Evolutionary conservation across 306 rosid genomes (phyloP), one percentile per base, ranked within the genome.

Genomic region (Pachyrhizus erosus): DNA sequence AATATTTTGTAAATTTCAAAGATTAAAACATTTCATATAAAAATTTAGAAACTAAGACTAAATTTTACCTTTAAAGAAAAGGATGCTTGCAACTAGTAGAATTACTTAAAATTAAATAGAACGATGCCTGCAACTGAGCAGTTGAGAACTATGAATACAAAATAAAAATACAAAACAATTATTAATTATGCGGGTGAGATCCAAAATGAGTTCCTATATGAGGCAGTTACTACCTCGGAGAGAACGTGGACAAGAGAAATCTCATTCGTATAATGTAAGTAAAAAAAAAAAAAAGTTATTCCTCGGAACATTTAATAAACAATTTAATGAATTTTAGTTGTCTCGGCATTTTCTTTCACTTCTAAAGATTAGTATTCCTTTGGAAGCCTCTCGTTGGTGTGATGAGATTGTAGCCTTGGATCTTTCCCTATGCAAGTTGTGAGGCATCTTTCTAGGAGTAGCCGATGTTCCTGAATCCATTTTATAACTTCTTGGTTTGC

Each of bases 131-230:
- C 79, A 80, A 81, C 33, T 66, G 10, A 23, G 39, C 75, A 12
- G 51, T 26, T 58, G 78, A 75, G 21, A 82, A 81, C 13, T 12
- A 74, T 45, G 18, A 24, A 39, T 40, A 58, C 70, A 79, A 75
- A 76, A 18, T 7, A 78, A 66, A 39, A 31, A 52, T 72, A 76
- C 78, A 73, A 75, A 79, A 64, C 33, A 66, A 58, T 68, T 65
- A 74, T 58, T 24, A 52, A 69, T 31, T 82, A 55, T 79, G 54
- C 48, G 14, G 74, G 74, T 84, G 51, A 75, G 77, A 55, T 75
- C 65, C 79, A 70, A 78, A 84, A 62, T 26, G 66, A 61, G 69
- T 78, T 84, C 81, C 80, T 81, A 33, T 65, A 20, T 12, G 88
- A 73, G 73, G 62, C 75, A 29, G 75, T 67, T 29, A 43, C 84